Evolutionary conservation across 2,329 filamentous ascomycete genomes (phyloP), one percentile per base, ranked within the genome.

Genomic region (Lecanicillium sp.): DNA sequence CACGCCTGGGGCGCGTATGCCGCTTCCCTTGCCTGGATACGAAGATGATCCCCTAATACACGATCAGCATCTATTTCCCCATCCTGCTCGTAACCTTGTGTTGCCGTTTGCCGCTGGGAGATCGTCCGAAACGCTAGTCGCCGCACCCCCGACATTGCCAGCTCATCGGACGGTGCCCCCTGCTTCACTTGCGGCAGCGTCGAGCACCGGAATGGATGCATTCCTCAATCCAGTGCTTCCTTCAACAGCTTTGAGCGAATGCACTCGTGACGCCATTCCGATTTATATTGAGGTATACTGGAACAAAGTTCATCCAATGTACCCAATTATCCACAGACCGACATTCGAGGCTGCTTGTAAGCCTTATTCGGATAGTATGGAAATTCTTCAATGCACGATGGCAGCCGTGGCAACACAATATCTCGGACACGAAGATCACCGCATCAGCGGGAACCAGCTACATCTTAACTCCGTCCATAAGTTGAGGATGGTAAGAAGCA

Each of bases 341-440:
- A 65, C 62, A 12, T 65, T 69, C 29, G 65, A 71, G 40, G 58
- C 55, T 18, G 55, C 55, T 14, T 44, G 50, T 5, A 48, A 47
- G 10, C 45, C 39, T 18, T 42, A 44, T 7, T 54, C 56, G 4
- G 64, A 68, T 38, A 54, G 59, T 19, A 27, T 54, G 6, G 65
- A 71, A 38, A 55, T 70, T 30, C 57, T 77, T 33, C 64, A 58
- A 12, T 74, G 64, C 44, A 70, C 72, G 43, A 76, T 77, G 72
- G 73, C 72, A 17, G 72, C 73, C n/a, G 53, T 77, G 20, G 73
- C 68, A 33, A 69, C 71, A 17, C 72, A 77, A 48, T 69, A 65
- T 43, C 56, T 74, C 38, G 55, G 60, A 35, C 57, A 61, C 49
- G 62, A 62, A 52, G 69, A 72, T 36, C 66, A 75, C 51, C 69